Conservation (phyloP, 192 early-diverging fungal species). For the Hyaloraphidium curvatum region DNA sequence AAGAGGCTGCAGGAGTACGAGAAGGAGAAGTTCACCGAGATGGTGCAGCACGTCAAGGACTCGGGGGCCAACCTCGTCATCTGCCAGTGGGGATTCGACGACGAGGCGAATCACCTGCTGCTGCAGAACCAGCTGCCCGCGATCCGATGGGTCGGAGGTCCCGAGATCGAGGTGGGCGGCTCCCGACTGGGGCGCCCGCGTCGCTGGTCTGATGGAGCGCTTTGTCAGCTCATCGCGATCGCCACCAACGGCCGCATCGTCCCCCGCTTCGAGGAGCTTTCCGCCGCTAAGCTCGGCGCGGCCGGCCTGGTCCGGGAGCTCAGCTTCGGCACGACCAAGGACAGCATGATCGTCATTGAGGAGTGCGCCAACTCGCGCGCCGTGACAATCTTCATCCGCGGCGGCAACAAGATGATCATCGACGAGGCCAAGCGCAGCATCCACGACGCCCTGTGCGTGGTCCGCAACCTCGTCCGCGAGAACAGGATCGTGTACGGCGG, state of each 20-base stretch:
- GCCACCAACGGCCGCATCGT: slow-evolving; percentile 99
- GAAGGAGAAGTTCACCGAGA: slow-evolving; percentile 84
- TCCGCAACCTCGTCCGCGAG: slow-evolving; percentile 88
- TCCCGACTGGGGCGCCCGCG: background rate
- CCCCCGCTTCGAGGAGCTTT: slow-evolving; percentile 95
- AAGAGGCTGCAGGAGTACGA: slow-evolving; percentile 92
- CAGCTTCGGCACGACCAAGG: slow-evolving; percentile 92
- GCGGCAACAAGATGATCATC: slow-evolving; percentile 99
- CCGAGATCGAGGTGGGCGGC: slow-evolving; percentile 74
- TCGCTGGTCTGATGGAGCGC: slow-evolving; percentile 4
- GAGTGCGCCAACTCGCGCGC: slow-evolving; percentile 97
- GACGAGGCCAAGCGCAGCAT: slow-evolving; percentile 96
- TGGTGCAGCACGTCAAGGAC: slow-evolving; percentile 95
- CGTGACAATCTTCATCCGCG: slow-evolving; percentile 90
- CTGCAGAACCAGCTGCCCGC: slow-evolving; percentile 94
- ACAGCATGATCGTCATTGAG: slow-evolving; percentile 98
- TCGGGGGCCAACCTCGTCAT: slow-evolving; percentile 94
- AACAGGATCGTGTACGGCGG: slow-evolving; percentile 99
- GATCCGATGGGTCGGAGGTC: slow-evolving; percentile 98
- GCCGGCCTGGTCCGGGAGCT: slow-evolving; percentile 92
- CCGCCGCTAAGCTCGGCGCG: slow-evolving; percentile 65
- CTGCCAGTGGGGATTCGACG: slow-evolving; percentile 99
- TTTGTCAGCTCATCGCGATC: slow-evolving; percentile 74
- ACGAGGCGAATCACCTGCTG: slow-evolving; percentile 97
- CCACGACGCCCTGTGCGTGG: slow-evolving; percentile 98